Percentiles rank a stretch among this genome's conserved stretches.
Evolutionary conservation across 2,329 filamentous ascomycete genomes (phyloP).

Genomic region (Didymella segeticola): DNA sequence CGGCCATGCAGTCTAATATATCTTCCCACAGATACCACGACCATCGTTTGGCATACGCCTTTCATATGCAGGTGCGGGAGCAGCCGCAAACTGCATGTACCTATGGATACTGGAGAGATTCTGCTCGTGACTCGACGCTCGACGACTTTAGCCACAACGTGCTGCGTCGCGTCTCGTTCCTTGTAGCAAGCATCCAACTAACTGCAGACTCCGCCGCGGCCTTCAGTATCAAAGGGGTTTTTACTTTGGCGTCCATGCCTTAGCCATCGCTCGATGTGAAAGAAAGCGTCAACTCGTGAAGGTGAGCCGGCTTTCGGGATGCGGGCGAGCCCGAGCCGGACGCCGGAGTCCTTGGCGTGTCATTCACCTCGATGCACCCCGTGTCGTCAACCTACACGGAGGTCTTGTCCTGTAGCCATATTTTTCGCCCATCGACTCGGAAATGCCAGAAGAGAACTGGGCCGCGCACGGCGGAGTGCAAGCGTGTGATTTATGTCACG

Average conservation of each 20-base stretch:
- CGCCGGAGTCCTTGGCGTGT: slow-evolving; percentile 3
- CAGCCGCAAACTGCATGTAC: slow-evolving; percentile 17
- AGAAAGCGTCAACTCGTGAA: no score
- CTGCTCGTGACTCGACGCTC: no score
- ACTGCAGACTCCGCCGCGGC: no score
- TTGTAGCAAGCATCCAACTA: no score
- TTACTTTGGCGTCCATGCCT: no score
- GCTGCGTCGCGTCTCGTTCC: no score
- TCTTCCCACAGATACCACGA: neutral
- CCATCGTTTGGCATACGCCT: neutral
- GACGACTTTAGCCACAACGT: no score
- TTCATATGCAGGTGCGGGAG: slow-evolving; percentile 3
- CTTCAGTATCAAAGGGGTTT: no score
- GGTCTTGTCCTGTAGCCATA: slow-evolving; percentile 6
- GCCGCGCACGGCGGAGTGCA: slow-evolving; percentile 38
- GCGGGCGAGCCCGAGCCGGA: slow-evolving; percentile 4
- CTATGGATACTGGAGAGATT: slow-evolving; percentile 17
- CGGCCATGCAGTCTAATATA: no score
- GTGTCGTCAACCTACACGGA: slow-evolving; percentile 2
- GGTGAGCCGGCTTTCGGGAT: slow-evolving; percentile 7
- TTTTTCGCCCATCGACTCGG: neutral
- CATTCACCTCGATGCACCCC: slow-evolving; percentile 3
- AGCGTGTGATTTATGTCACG: slow-evolving; percentile 42
- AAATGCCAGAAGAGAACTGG: slow-evolving; percentile 44
- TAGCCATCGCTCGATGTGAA: no score